A percentile compares a stretch with the other conserved stretches of the same genome.
Evolutionary conservation across 2,329 filamentous ascomycete genomes (phyloP).

Genomic region (Sphaerulina musiva): DNA sequence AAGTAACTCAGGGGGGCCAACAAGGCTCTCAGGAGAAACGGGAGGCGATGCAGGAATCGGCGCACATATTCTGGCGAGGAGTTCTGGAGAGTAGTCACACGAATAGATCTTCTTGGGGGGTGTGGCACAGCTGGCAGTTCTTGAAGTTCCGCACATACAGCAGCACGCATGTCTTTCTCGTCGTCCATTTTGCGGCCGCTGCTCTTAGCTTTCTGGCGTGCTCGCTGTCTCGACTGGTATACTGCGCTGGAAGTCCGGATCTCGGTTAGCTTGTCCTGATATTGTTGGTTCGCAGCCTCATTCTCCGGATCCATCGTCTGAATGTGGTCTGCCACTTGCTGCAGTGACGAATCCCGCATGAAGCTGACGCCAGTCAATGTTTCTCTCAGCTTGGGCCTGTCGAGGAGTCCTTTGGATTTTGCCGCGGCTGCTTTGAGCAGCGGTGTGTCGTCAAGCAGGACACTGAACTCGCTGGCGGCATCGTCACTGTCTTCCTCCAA

Average conservation of each 20-base stretch:
- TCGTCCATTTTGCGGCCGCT: constrained; percentile 37
- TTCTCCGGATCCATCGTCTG: constrained; percentile 43
- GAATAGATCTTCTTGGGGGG: constrained; percentile 44
- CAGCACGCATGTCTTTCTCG: constrained; percentile 43
- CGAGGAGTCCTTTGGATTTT: constrained; percentile 21
- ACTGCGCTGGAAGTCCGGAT: constrained; percentile 39
- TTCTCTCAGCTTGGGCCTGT: constrained; percentile 24
- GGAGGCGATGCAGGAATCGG: constrained; percentile 45
- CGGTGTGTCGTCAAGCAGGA: constrained; percentile 43
- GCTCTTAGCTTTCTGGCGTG: constrained; percentile 26
- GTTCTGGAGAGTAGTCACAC: constrained; percentile 45
- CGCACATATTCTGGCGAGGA: constrained; percentile 38
- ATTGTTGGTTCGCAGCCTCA: constrained; percentile 39
- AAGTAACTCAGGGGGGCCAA: constrained; percentile 48
- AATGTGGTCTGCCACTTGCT: constrained; percentile 37
- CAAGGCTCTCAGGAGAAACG: constrained; percentile 45
- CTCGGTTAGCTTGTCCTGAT: constrained; percentile 38
- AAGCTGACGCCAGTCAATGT: constrained; percentile 38
- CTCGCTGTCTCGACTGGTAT: constrained; percentile 31
- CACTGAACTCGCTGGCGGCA: constrained; percentile 34
- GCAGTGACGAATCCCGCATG: constrained; percentile 35
- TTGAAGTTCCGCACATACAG: constrained; percentile 46
- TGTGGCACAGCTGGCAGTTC: constrained; percentile 45
- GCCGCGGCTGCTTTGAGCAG: constrained; percentile 41
- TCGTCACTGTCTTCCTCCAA: constrained; percentile 34